These are phyloP conservation scores for Coniophora puteana DNA, from an alignment of 1,284 basidiomycete genomes.

Conservation along the genomic window DNA sequence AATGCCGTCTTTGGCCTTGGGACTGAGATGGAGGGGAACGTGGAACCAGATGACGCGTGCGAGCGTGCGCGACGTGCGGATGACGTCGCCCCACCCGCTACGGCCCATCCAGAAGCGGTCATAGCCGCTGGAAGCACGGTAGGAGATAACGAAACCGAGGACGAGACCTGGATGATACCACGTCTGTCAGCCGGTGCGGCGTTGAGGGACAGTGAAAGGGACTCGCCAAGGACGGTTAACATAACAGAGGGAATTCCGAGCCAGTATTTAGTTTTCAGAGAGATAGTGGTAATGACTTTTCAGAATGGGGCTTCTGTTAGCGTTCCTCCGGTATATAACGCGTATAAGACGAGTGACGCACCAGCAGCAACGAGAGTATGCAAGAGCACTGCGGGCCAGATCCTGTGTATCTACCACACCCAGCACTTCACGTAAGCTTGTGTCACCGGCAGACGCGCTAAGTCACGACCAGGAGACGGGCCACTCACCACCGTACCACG, in stretches of 20 bases:
- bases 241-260: constrained; percentile 54
- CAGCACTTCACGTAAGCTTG: background rate
- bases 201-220: background rate
- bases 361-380: constrained; percentile 56
- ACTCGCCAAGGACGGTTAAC: constrained; percentile 55
- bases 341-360: too few species aligned
- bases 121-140: constrained; percentile 59
- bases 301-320: background rate
- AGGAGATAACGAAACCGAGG: constrained; percentile 69
- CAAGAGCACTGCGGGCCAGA: constrained; percentile 63
- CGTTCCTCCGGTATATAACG: background rate
- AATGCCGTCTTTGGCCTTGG: constrained; percentile 35
- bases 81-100: constrained; percentile 55
- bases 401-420: constrained; percentile 49
- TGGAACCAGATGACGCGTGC: constrained; percentile 62
- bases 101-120: constrained; percentile 67
- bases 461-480: background rate
- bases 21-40: constrained; percentile 43
- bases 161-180: constrained; percentile 47
- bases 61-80: constrained; percentile 44
- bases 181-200: constrained; percentile 2
- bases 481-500: constrained; percentile 48
- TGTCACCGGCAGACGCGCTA: background rate
- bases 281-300: constrained; percentile 43
- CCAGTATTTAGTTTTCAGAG: constrained; percentile 34